Conservation (phyloP, 768 basidiomycete species). For the Suillus subalutaceus region DNA sequence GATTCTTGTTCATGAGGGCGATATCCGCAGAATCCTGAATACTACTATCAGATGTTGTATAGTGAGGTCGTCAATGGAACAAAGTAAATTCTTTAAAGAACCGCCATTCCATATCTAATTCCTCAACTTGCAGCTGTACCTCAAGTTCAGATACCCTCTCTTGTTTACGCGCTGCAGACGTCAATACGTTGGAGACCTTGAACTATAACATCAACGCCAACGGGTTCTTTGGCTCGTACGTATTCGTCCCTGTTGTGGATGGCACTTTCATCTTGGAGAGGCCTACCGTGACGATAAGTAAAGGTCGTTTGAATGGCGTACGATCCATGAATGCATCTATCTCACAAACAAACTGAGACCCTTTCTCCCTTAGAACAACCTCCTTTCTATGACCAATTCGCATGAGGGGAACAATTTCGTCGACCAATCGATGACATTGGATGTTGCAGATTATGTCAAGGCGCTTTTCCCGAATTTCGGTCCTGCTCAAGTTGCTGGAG, state of each 20-base stretch:
- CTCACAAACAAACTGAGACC: too few species aligned
- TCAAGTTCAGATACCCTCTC: conserved; percentile 34
- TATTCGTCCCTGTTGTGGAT: conserved; percentile 50
- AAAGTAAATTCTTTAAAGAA: too few species aligned
- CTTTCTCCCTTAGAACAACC: conserved; percentile 17
- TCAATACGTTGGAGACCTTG: too few species aligned
- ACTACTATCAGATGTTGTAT: conserved; percentile 31
- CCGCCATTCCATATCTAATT: background rate
- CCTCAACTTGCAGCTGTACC: conserved; percentile 36
- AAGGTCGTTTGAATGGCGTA: too few species aligned
- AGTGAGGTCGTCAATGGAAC: conserved; percentile 34
- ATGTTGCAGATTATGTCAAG: conserved; percentile 26
- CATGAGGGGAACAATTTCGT: conserved; percentile 38
- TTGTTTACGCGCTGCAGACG: conserved; percentile 40
- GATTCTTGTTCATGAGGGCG: background rate
- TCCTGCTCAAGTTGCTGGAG: conserved; percentile 16
- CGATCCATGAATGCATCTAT: too few species aligned
- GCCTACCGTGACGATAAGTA: too few species aligned
- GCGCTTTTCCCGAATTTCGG: conserved; percentile 8
- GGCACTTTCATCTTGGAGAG: conserved; percentile 40
- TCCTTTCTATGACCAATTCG: conserved; percentile 32
- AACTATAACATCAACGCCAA: too few species aligned
- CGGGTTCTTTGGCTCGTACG: conserved; percentile 40
- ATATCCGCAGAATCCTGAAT: background rate
- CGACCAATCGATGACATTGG: conserved; percentile 24